Evolutionary conservation across 345 rosid genomes (phyloP), one percentile per base, ranked within the genome.

Genomic region (Zanthoxylum bungeanum): DNA sequence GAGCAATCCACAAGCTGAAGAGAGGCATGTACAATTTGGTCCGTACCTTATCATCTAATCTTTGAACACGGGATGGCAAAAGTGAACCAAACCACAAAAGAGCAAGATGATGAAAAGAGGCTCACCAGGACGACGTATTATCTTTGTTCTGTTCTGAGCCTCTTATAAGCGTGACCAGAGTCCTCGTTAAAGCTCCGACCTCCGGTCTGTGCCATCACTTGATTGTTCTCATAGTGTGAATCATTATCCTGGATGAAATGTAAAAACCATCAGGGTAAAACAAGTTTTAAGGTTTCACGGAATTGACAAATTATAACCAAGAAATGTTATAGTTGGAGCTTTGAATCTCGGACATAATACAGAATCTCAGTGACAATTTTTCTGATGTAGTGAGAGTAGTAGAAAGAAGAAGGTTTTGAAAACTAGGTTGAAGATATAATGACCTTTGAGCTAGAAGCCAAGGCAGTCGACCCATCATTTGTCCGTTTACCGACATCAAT

Each of bases 361-460:
- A 58, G 31, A 21, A 55, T 40, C 51, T 58, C 66, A 50, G 60
- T 21, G n/a, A 65, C 10, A 47, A 3, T 75, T n/a, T n/a, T 21
- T 57, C 40, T 10, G 36, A 33, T 19, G 53, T n/a, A 12, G 33
- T 3, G 31, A 6, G 24, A 24, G 4, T 62, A 62, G 40, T n/a
- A n/a, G n/a, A n/a, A n/a, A n/a, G 28, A 56, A 25, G 21, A 63
- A 36, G 63, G 9, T 16, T 10, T 72, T 11, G 4, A 25, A 49
- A 42, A n/a, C 24, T 51, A 6, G 16, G 52, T 25, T 25, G 11
- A 33, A 64, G 64, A 47, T 33, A 52, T 14, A 65, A 58, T 44
- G 68, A 91, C 97, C 94, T 86, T 81, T 33, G 85, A 83, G 67
- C 75, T 30, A 31, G 84, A 79, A 34, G 80, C 82, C 60, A 52